Evolutionary conservation across 148 eudicot species (phyloP).

Genomic region (Selenicereus undatus): DNA sequence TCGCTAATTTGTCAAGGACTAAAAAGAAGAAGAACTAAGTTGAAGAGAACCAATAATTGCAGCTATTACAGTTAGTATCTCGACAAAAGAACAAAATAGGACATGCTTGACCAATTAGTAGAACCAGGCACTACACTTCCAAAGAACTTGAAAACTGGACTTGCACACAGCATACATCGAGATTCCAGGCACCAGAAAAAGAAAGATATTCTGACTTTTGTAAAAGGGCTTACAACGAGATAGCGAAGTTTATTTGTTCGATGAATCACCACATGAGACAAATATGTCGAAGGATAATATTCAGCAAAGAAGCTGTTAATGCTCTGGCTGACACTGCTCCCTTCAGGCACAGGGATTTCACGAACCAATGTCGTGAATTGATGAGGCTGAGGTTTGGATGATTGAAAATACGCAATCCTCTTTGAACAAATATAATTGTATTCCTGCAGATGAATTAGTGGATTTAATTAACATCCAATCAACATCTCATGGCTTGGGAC

Average conservation of each 20-base stretch:
- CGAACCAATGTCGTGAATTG: constrained; percentile 45
- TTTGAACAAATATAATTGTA: constrained; percentile 36
- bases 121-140: not conserved
- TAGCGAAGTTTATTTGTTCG: constrained; percentile 26
- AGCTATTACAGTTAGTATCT: not conserved
- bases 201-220: not conserved
- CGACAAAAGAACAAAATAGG: not conserved
- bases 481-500: constrained; percentile 14
- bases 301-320: constrained; percentile 39
- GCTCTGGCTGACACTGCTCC: constrained; percentile 36
- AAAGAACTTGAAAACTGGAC: not conserved
- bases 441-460: constrained; percentile 33
- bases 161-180: not conserved
- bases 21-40: not conserved
- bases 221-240: constrained; percentile 33
- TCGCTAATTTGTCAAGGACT: not conserved
- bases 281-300: constrained; percentile 41
- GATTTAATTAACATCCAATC: not conserved
- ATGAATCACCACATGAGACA: constrained; percentile 47
- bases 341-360: constrained; percentile 42
- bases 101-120: too few relatives aligned
- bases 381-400: constrained; percentile 45
- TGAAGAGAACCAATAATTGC: not conserved
- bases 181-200: not conserved
- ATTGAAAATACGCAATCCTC: constrained; percentile 38